phyloP scores from a whole-genome alignment of 305 asterid species.

The Fraxinus albicans region DNA sequence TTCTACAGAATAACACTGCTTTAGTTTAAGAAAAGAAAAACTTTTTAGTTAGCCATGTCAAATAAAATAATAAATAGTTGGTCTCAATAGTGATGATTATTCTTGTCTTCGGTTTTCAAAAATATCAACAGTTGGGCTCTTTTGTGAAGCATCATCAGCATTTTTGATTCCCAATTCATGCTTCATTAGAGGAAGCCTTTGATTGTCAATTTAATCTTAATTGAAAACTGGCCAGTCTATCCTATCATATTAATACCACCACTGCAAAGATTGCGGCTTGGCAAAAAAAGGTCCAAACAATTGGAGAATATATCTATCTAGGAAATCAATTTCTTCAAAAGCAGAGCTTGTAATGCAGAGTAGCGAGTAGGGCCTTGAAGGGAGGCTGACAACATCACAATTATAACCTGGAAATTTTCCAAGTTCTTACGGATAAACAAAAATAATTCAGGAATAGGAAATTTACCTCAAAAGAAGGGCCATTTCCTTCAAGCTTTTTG shows the following conservation, averaged over 20 bases:
- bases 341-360: background rate
- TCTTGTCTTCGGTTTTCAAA: background rate
- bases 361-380: background rate
- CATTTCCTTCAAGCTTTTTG: constrained; percentile 94
- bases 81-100: background rate
- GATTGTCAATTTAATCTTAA: background rate
- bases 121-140: background rate
- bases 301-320: background rate
- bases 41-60: background rate
- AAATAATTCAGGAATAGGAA: background rate
- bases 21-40: background rate
- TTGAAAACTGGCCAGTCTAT: background rate
- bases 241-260: background rate
- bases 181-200: background rate
- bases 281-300: background rate
- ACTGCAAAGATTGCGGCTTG: background rate
- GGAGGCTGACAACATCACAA: background rate
- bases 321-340: background rate
- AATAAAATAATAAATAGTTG: background rate
- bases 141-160: background rate
- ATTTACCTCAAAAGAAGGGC: constrained; percentile 82
- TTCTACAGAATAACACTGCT: background rate
- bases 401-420: background rate
- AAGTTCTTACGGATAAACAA: background rate
- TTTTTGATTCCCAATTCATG: background rate